A percentile compares a stretch with the other conserved stretches of the same genome.
phyloP scores from a whole-genome alignment of 2,329 filamentous ascomycete species.

The Penicillium capsulatum region DNA sequence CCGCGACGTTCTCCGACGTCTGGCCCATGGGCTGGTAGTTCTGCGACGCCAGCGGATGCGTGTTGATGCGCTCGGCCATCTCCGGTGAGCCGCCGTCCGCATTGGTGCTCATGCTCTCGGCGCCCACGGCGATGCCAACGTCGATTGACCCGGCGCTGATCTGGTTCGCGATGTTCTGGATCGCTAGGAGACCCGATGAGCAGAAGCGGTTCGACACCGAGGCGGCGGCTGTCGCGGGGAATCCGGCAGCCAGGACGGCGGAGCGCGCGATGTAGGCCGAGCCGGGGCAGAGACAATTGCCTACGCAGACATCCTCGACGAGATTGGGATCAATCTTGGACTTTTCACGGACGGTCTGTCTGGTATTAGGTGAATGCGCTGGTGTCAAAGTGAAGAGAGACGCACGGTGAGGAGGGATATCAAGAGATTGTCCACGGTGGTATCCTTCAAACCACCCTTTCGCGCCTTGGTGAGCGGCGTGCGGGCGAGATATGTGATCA shows the following conservation, averaged over 20 bases:
- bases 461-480: slow-evolving; percentile 41
- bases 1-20: slow-evolving; percentile 87
- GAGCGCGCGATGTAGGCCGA: slow-evolving; percentile 87
- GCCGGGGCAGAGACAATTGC: slow-evolving; percentile 80
- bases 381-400: too few species aligned
- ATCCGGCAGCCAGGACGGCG: slow-evolving; percentile 78
- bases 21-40: slow-evolving; percentile 94
- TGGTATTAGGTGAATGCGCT: background rate
- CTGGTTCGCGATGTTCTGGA: slow-evolving; percentile 86
- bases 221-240: slow-evolving; percentile 72
- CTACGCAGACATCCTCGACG: slow-evolving; percentile 86
- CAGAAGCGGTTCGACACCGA: slow-evolving; percentile 87
- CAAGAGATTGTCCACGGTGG: slow-evolving; percentile 34
- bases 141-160: slow-evolving; percentile 88
- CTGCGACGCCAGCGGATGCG: slow-evolving; percentile 72
- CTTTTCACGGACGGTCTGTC: slow-evolving; percentile 66
- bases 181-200: slow-evolving; percentile 81
- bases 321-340: slow-evolving; percentile 80
- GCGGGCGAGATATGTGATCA: slow-evolving; percentile 39
- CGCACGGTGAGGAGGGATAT: slow-evolving; percentile 37
- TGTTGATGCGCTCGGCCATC: slow-evolving; percentile 75
- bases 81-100: slow-evolving; percentile 78
- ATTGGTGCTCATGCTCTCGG: slow-evolving; percentile 87
- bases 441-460: slow-evolving; percentile 41
- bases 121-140: slow-evolving; percentile 81